Evolutionary conservation across 2,329 filamentous ascomycete species (phyloP), one percentile per base, ranked within the genome.

Genomic region (Emmonsia crescens): DNA sequence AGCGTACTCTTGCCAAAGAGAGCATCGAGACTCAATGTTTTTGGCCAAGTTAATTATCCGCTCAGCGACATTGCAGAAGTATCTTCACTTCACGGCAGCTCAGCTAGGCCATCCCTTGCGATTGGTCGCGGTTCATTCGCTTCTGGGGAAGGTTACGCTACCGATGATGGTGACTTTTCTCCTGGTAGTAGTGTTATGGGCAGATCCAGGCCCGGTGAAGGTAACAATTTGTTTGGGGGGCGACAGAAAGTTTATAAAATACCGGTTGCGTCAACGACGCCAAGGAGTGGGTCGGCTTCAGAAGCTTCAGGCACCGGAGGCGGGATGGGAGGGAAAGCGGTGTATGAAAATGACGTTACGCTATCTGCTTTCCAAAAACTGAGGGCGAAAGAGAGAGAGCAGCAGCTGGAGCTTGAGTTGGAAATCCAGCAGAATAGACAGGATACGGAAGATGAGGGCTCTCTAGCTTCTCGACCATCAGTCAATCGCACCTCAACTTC

Each of bases 231-330:
- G 61, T 99, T 99, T 75, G 94, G 94, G 62, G 94, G 94, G 19
- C 85, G 94, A 52, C 94, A 97, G 73, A 97, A 97, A 77, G 87
- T 97, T 44, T 97, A 95, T 75, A 92, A 91, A 73, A 89, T 96
- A 65, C 81, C 89, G 0, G 79, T 78, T 3, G 80, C 80, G 31
- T 73, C 74, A 24, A 71, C 72, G 14, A 71, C 72, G 16, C 71
- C 73, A 51, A 63, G 63, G 38, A 66, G 40, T 40, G 75, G 71
- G 55, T 71, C 72, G 48, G 69, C 67, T 8, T 79, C 79, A 2
- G 77, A 79, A 40, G 79, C 67, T 48, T 64, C 66, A 14, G 75
- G 73, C 38, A 62, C 64, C 5, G 62, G 64, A 0, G 77, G 79
- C 24, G 82, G 80, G 54, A 83, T 89, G 79, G 77, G 80, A 54